Evolutionary conservation across 1,139 yeast species (phyloP).

Genomic region (Starmera stellimalicola): DNA sequence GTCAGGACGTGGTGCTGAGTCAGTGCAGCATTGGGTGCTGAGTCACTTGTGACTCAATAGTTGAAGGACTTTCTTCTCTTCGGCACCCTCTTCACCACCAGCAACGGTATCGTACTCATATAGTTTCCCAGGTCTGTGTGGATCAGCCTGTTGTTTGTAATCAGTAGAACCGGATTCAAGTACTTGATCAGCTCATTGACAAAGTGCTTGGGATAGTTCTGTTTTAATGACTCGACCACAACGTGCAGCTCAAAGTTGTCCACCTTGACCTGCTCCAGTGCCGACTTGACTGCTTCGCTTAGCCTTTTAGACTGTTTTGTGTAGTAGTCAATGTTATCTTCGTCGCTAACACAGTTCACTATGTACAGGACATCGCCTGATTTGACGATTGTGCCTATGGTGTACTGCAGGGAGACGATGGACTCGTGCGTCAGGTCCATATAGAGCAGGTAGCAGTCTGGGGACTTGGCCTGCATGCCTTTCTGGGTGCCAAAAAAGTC

Average conservation of each 20-base stretch:
- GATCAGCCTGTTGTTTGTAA: conserved; percentile 52
- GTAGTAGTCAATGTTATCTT: conserved; percentile 24
- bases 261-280: conserved; percentile 9
- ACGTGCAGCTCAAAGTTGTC: conserved; percentile 16
- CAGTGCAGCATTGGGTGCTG: too few relatives aligned
- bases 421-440: conserved; percentile 44
- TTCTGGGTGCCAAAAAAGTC: conserved; percentile 8
- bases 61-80: conserved; percentile 45
- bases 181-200: conserved; percentile 77
- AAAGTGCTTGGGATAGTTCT: conserved; percentile 81
- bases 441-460: conserved; percentile 11
- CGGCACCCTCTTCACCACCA: conserved; percentile 81
- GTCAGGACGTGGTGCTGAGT: too few relatives aligned
- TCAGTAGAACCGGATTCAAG: conserved; percentile 72
- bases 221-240: conserved; percentile 26
- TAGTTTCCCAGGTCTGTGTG: conserved; percentile 46
- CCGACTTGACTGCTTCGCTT: conserved; percentile 7
- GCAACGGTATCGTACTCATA: conserved; percentile 75
- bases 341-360: conserved; percentile 71
- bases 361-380: conserved; percentile 80
- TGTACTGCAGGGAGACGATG: conserved; percentile 80
- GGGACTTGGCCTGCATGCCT: conserved; percentile 4
- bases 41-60: too few relatives aligned
- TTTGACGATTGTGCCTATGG: conserved; percentile 76
- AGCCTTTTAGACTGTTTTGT: conserved; percentile 22